phyloP scores from a whole-genome alignment of 345 rosid genomes.

The Eucalyptus urophylla region DNA sequence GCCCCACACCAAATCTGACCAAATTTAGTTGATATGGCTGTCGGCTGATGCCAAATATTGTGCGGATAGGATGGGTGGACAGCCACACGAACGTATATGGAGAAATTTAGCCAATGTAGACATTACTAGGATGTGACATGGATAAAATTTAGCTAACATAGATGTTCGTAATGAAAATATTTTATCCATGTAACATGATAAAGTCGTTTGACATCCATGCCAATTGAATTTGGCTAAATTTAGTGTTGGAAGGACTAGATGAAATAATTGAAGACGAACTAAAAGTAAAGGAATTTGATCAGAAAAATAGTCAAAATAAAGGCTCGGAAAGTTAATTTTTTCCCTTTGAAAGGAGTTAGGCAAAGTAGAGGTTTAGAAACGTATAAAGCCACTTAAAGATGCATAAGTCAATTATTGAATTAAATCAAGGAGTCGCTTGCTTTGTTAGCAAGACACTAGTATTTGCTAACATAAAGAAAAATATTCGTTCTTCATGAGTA shows the following conservation, averaged over 20 bases:
- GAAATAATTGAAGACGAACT: neutral
- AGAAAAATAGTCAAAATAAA: neutral
- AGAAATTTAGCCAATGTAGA: neutral
- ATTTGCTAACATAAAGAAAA: neutral
- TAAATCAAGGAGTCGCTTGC: neutral
- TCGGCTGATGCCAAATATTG: neutral
- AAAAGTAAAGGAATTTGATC: neutral
- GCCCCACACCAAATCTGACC: neutral
- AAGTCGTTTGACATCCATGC: accelerated
- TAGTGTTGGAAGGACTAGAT: neutral
- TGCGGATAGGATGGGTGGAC: neutral
- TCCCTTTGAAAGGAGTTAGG: neutral
- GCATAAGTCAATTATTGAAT: no score
- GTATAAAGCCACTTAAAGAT: neutral
- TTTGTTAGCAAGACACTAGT: no score
- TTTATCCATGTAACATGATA: neutral
- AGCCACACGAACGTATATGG: neutral
- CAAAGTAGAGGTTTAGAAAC: neutral
- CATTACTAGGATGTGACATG: neutral
- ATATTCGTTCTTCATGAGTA: neutral
- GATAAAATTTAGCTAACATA: neutral
- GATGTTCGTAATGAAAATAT: accelerated
- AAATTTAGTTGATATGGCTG: neutral
- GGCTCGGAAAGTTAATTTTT: neutral
- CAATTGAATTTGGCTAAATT: neutral